phyloP scores from a whole-genome alignment of 2,329 filamentous ascomycete species.

The Aspergillus calidoustus region DNA sequence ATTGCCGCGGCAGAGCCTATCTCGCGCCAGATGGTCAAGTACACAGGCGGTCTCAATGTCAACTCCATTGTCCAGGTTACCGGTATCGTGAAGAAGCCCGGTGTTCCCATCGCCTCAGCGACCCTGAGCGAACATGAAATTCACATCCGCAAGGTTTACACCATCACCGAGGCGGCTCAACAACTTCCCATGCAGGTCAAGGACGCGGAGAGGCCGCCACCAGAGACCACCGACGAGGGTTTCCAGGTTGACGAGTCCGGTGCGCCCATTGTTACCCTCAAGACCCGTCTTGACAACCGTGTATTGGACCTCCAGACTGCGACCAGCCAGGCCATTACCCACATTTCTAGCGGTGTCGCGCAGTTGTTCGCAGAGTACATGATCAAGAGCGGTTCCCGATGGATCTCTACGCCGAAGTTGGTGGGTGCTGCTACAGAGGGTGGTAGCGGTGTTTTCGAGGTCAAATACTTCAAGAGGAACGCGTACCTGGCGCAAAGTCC shows the following conservation, averaged over 20 bases:
- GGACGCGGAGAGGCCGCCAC: conserved; percentile 55
- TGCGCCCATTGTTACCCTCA: conserved; percentile 75
- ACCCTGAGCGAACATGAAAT: conserved; percentile 80
- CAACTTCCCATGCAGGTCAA: conserved; percentile 65
- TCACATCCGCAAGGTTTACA: conserved; percentile 83
- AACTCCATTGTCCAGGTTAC: conserved; percentile 86
- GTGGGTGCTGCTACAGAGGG: conserved; percentile 91
- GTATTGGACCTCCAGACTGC: conserved; percentile 91
- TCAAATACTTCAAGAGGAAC: conserved; percentile 85
- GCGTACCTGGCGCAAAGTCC: conserved; percentile 71
- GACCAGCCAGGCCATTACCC: conserved; percentile 86
- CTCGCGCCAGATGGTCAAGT: conserved; percentile 93
- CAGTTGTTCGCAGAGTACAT: conserved; percentile 81
- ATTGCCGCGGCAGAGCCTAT: conserved; percentile 66
- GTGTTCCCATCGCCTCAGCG: conserved; percentile 87
- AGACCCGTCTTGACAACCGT: conserved; percentile 86
- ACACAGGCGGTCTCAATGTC: conserved; percentile 71
- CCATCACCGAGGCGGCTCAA: conserved; percentile 68
- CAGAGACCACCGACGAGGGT: conserved; percentile 51
- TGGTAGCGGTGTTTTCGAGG: conserved; percentile 85
- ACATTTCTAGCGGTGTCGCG: conserved; percentile 67
- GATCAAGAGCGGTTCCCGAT: conserved; percentile 72
- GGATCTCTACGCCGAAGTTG: conserved; percentile 88
- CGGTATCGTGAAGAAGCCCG: conserved; percentile 77
- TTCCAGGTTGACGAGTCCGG: conserved; percentile 56